Evolutionary conservation across 2,329 filamentous ascomycete species (phyloP).

Genomic region (Parafenestella ontariensis): DNA sequence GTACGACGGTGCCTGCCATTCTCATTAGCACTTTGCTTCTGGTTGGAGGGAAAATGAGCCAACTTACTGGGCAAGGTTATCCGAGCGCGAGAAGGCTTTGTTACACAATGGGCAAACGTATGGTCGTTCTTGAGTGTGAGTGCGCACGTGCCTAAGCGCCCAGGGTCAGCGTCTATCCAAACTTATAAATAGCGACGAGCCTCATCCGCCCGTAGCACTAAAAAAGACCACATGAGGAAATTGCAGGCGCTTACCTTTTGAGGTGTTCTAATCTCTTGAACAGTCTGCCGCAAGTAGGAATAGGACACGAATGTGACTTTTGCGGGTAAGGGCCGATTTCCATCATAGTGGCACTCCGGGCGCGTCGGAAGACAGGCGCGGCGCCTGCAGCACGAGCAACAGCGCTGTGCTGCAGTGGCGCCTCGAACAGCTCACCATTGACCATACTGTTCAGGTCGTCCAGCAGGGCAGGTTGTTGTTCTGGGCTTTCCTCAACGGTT

Average conservation of each 20-base stretch:
- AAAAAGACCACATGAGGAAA: constrained; percentile 31
- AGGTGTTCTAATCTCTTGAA: constrained; percentile 99
- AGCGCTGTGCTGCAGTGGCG: constrained; percentile 63
- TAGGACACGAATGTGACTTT: constrained; percentile 99
- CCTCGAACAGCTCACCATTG: constrained; percentile 47
- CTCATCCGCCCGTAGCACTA: constrained; percentile 12
- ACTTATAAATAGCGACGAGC: constrained; percentile 28
- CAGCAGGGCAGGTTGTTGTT: constrained; percentile 72
- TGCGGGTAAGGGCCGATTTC: constrained; percentile 95
- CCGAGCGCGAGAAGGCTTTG: constrained; percentile 97
- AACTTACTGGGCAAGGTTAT: constrained; percentile 95
- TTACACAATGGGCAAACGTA: constrained; percentile 98
- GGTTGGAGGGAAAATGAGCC: constrained; percentile 12
- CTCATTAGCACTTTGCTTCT: constrained; percentile 48
- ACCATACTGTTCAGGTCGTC: constrained; percentile 67
- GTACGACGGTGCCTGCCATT: constrained; percentile 70
- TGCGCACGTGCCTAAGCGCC: constrained; percentile 88
- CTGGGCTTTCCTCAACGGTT: constrained; percentile 81
- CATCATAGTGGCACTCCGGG: constrained; percentile 94
- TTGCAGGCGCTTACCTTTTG: constrained; percentile 80
- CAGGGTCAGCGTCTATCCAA: constrained; percentile 58
- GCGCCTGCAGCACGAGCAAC: constrained; percentile 65
- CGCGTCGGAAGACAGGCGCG: constrained; percentile 82
- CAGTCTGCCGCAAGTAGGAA: constrained; percentile 92
- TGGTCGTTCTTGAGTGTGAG: constrained; percentile 98